Base-by-base conservation (phyloP, 2,329 filamentous ascomycete species). In the Penicillium sp. region DNA sequence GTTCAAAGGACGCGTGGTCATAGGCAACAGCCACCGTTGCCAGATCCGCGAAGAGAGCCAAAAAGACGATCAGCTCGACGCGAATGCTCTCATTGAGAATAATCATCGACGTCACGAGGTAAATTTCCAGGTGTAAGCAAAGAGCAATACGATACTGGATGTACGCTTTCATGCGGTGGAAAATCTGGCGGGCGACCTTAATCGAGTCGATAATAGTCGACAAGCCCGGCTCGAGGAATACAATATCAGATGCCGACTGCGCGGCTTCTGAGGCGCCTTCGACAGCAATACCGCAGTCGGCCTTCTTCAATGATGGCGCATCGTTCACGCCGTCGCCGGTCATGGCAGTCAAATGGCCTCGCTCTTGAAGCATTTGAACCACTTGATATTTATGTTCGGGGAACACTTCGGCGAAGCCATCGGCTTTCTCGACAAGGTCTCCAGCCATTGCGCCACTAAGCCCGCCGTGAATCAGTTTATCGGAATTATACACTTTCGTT, bases 11-110 rank as follows among this genome's bases (percentile, higher is more conserved):
- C n/a, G 85, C 84, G 63, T 87, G 85, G 59, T 89, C 85, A 69
- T 88, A 88, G n/a, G 85, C 85, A 28, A 88, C 81, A 33, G 85
- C 85, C 47, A 89, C 84, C 37, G 85, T 89, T 40, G 85, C 85
- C 65, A 89, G 71, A 75, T 89, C 85, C 46, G 85, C 84, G 66
- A 89, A 89, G 5, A 89, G 73, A 42, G 85, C 85, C 49, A 89
- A 77, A 74, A 88, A 89, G 64, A 88, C 85, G 54, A 89, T 81
- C 15, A 89, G 76, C 53, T 87, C 81, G 39, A 79, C 80, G 41
- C 79, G 77, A 61, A 88, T 80, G 45, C 82, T 86, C 71, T 88
- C 84, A 70, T 87, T 86, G 67, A 88, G 77, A 68, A 87, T 87
- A 60, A 87, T 82, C 82, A 87, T 87, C 10, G 83, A 83, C 17